A percentile compares a stretch with the other conserved stretches of the same genome.
Conservation (phyloP, 2,329 filamentous ascomycete species). For the Metarhizium humberi region DNA sequence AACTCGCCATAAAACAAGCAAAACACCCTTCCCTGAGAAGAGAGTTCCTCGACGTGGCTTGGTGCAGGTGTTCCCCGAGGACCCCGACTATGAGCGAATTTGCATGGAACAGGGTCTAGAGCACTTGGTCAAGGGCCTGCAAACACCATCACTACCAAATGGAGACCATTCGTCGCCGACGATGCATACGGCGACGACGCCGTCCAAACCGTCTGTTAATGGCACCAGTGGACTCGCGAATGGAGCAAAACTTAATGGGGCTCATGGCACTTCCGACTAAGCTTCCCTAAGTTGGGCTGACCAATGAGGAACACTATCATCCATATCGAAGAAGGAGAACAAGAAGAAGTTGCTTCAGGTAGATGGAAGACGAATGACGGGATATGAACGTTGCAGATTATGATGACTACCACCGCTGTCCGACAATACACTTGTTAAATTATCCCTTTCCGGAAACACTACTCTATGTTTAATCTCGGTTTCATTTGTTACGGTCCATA, state of each 20-base stretch:
- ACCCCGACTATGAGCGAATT: constrained; percentile 46
- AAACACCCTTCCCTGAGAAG: constrained; percentile 43
- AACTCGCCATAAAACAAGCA: constrained; percentile 36
- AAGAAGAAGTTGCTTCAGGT: background rate
- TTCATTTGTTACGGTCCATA: background rate
- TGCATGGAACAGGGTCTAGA: constrained; percentile 49
- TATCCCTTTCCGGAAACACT: background rate
- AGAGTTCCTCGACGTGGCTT: constrained; percentile 47
- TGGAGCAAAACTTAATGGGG: constrained; percentile 19
- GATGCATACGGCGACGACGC: constrained; percentile 24
- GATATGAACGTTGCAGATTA: background rate
- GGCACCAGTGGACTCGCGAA: constrained; percentile 19
- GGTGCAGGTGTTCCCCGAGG: constrained; percentile 41
- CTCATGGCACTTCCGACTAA: constrained; percentile 14
- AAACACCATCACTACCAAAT: constrained; percentile 35
- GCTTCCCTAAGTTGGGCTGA: background rate
- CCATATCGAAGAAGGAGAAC: background rate
- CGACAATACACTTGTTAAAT: background rate
- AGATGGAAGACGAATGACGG: background rate
- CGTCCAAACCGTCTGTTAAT: constrained; percentile 18
- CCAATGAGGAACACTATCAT: background rate
- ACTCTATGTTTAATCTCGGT: background rate
- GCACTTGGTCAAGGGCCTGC: constrained; percentile 39
- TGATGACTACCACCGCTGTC: constrained; percentile 7
- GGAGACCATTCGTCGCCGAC: constrained; percentile 38